Base-by-base conservation (phyloP, 306 rosid genomes). In the Prunus mume region DNA sequence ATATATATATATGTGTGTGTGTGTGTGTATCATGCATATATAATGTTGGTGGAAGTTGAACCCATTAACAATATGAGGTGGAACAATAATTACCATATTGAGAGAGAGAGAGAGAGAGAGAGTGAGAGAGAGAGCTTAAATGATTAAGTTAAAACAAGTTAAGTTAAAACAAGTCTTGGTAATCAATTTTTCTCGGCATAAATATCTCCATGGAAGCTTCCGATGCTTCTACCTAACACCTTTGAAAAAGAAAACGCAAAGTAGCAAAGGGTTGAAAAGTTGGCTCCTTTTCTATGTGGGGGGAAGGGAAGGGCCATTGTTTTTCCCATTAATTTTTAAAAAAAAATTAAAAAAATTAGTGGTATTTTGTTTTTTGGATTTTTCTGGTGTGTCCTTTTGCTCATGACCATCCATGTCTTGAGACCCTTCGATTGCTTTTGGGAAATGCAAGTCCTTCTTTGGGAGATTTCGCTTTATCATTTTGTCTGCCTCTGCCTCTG, bases 141-240 rank as follows among this genome's bases (percentile, higher is more conserved):
- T 38, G 43, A 38, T 38, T 38, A 38, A 38, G 43, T 38, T n/a
- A n/a, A n/a, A n/a, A n/a, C n/a, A n/a, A n/a, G n/a, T n/a, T n/a
- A n/a, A n/a, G n/a, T n/a, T n/a, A n/a, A 38, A 38, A 38, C 43
- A 38, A 38, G 43, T 6, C 43, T 38, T 38, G 43, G 43, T 38
- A 38, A 38, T 38, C 9, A 38, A 41, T 78, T 41, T 62, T 69
- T 50, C 24, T 71, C 22, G 43, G 63, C 20, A 38, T 49, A 41
- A 79, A 81, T 73, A 79, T 87, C 83, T 57, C 2, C 0, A 46
- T 77, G 76, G 88, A 84, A 87, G 88, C 88, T 87, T 87, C 88
- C 68, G 20, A 69, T 77, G 82, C 73, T 78, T 82, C 85, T 54
- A 84, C 90, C 86, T 74, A 87, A 84, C 86, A 68, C 86, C 66